phyloP scores from a whole-genome alignment of 495 filamentous ascomycete species.

The Glarea lozoyensis region DNA sequence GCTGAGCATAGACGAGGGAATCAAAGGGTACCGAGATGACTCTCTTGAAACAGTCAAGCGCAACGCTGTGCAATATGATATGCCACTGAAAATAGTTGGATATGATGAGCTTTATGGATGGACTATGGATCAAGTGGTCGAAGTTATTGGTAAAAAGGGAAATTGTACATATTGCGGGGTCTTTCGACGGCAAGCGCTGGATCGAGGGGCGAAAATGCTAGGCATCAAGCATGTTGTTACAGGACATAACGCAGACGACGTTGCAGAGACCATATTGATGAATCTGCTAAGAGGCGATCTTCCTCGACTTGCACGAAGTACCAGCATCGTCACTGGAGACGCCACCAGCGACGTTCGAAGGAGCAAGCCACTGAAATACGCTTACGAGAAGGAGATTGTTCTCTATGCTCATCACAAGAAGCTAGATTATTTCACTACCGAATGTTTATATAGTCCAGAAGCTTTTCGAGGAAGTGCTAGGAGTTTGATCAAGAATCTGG shows the following conservation, averaged over 20 bases:
- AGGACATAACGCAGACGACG: slow-evolving; percentile 95
- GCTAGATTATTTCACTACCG: slow-evolving; percentile 95
- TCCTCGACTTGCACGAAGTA: slow-evolving; percentile 76
- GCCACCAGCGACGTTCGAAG: slow-evolving; percentile 70
- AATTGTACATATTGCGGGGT: slow-evolving; percentile 99
- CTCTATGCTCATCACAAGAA: slow-evolving; percentile 93
- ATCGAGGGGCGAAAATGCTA: slow-evolving; percentile 80
- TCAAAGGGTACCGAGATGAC: slow-evolving; percentile 93
- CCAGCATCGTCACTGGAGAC: slow-evolving; percentile 83
- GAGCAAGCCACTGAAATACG: slow-evolving; percentile 94
- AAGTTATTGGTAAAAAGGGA: slow-evolving; percentile 92
- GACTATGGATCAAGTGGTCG: slow-evolving; percentile 98
- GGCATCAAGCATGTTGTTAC: slow-evolving; percentile 93
- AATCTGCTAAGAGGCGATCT: slow-evolving; percentile 88
- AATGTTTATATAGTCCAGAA: slow-evolving; percentile 97
- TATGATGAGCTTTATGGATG: slow-evolving; percentile 95
- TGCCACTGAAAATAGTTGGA: slow-evolving; percentile 83
- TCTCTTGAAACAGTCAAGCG: slow-evolving; percentile 92
- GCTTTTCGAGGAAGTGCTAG: slow-evolving; percentile 93
- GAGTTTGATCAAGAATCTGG: slow-evolving; percentile 86
- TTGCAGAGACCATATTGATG: slow-evolving; percentile 98
- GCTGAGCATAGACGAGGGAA: slow-evolving; percentile 92
- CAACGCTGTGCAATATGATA: slow-evolving; percentile 81
- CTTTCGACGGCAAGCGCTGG: slow-evolving; percentile 87
- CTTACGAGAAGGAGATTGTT: slow-evolving; percentile 98